phyloP scores from a whole-genome alignment of 768 basidiomycete species.

The Hydnomerulius pinastri region DNA sequence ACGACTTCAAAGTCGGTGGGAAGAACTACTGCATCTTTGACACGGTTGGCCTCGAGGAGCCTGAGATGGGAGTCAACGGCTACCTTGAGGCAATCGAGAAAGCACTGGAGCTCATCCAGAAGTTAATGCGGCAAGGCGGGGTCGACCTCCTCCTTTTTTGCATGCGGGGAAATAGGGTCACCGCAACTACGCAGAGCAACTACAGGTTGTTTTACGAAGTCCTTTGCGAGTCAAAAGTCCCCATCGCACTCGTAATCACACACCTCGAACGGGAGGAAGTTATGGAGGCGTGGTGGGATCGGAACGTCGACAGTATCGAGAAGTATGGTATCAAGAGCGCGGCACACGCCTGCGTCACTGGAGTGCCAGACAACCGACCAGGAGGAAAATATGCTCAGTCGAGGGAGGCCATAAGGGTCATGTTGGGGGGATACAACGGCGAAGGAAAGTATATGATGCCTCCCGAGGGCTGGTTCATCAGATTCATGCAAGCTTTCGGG shows the following conservation, averaged over 20 bases:
- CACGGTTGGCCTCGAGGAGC: conserved; percentile 38
- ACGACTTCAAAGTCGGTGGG: conserved; percentile 22
- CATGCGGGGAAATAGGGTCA: conserved; percentile 44
- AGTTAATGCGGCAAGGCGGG: conserved; percentile 32
- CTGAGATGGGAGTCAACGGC: conserved; percentile 24
- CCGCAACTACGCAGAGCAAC: conserved; percentile 39
- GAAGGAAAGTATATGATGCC: conserved; percentile 28
- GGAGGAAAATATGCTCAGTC: conserved; percentile 29
- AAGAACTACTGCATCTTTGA: conserved; percentile 32
- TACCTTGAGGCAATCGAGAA: conserved; percentile 33
- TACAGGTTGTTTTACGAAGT: conserved; percentile 45
- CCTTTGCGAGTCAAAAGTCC: conserved; percentile 38
- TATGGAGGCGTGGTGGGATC: conserved; percentile 39
- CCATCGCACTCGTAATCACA: conserved; percentile 36
- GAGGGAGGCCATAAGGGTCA: conserved; percentile 9
- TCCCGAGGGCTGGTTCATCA: conserved; percentile 23
- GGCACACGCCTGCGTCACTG: conserved; percentile 39
- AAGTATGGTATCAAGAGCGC: conserved; percentile 28
- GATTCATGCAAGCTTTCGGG: conserved; percentile 27
- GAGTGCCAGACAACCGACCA: conserved; percentile 20
- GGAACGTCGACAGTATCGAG: conserved; percentile 25
- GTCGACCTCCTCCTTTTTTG: conserved; percentile 44
- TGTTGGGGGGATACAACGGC: conserved; percentile 16
- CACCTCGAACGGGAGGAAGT: conserved; percentile 38
- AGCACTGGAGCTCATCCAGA: conserved; percentile 34